Percentiles rank a stretch among this genome's conserved stretches.
Evolutionary conservation across 2,329 filamentous ascomycete genomes (phyloP).

Genomic region (Rhytidhysteron rufulum): DNA sequence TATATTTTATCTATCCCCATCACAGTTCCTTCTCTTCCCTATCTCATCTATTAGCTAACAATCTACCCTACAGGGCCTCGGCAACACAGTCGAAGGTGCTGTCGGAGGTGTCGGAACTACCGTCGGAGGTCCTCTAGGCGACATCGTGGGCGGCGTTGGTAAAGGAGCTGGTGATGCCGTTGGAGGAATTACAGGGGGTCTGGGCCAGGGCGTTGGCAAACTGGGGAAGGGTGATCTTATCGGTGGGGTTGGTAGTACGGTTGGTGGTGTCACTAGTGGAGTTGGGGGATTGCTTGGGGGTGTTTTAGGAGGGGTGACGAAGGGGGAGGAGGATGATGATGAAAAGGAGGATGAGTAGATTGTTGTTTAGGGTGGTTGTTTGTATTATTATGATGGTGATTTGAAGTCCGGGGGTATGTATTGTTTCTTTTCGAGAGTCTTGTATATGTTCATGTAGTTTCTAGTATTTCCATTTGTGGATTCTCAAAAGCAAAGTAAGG

Average conservation of each 20-base stretch:
- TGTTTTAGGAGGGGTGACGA: constrained; percentile 21
- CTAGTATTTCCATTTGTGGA: too few relatives aligned
- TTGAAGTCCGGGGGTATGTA: too few relatives aligned
- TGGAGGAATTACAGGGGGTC: constrained; percentile 37
- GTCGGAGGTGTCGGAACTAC: constrained; percentile 37
- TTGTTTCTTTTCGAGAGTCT: too few relatives aligned
- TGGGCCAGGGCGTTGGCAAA: constrained; percentile 45
- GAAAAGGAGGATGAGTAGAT: too few relatives aligned
- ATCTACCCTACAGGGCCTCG: constrained; percentile 19
- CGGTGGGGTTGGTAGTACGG: constrained; percentile 39
- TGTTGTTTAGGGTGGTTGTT: too few relatives aligned
- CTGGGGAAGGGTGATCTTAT: constrained; percentile 43
- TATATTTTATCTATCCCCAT: constrained; percentile 10
- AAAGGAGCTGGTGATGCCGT: constrained; percentile 41
- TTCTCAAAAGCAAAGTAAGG: too few relatives aligned
- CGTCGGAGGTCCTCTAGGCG: constrained; percentile 37
- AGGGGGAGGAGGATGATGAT: constrained; percentile 11
- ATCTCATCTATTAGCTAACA: neutral
- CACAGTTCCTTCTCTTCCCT: neutral
- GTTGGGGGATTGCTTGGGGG: constrained; percentile 35
- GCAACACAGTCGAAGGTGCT: constrained; percentile 32
- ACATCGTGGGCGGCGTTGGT: constrained; percentile 40
- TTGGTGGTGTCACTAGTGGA: constrained; percentile 38
- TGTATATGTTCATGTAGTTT: too few relatives aligned
- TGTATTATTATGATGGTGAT: too few relatives aligned